These are phyloP conservation scores for Irpex rosettiformis DNA, from an alignment of 1,284 basidiomycete species.

Conservation along the genomic window DNA sequence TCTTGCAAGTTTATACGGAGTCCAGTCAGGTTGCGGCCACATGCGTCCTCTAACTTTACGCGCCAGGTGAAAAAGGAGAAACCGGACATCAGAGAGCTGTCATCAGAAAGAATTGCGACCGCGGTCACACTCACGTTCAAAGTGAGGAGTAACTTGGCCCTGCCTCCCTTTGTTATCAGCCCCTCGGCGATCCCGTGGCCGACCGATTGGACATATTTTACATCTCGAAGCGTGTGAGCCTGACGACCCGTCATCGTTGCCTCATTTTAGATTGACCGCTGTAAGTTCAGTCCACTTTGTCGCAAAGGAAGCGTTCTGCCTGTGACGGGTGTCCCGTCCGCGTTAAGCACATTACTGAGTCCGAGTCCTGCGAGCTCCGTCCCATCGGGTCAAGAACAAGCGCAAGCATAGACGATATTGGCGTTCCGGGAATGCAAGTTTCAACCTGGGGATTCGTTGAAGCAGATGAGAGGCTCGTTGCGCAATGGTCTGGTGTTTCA, in stretches of 20 bases:
- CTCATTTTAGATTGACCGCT: not conserved
- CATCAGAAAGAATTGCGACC: constrained; percentile 1
- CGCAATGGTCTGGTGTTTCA: not conserved
- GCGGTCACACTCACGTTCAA: not conserved
- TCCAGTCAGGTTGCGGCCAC: not conserved
- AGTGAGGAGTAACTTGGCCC: not conserved
- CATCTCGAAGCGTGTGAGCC: not conserved
- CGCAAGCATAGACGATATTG: not conserved
- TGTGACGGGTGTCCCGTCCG: not conserved
- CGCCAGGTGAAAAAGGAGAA: not conserved
- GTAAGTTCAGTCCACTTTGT: not conserved
- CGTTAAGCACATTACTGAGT: not conserved
- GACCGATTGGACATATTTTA: not conserved
- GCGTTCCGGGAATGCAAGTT: not conserved
- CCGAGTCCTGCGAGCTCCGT: not conserved
- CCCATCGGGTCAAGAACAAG: not conserved
- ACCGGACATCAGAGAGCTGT: not conserved
- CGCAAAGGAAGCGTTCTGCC: not conserved
- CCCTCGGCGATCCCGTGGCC: not conserved
- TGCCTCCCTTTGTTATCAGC: not conserved
- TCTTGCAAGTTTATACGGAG: not conserved
- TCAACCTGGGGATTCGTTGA: not conserved
- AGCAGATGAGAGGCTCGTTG: not conserved
- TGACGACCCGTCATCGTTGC: not conserved
- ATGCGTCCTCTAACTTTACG: not conserved